phyloP scores from a whole-genome alignment of 2,329 filamentous ascomycete genomes.

The Verticillium longisporum region DNA sequence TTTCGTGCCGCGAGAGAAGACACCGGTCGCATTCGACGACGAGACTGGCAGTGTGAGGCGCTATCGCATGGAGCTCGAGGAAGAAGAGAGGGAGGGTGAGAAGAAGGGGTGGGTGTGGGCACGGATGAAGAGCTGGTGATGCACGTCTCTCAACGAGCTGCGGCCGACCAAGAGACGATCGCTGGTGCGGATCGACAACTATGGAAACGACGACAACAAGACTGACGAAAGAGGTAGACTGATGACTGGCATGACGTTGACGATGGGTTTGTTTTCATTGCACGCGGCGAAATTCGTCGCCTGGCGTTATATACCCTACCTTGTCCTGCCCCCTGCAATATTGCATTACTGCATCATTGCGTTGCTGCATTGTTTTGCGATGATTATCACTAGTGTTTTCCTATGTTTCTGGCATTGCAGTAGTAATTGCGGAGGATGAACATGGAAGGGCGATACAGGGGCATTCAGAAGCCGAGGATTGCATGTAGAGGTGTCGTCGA shows the following conservation, averaged over 20 bases:
- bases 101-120: neutral
- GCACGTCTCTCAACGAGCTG: neutral
- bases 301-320: slow-evolving; percentile 3
- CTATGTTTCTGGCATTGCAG: neutral
- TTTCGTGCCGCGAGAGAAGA: slow-evolving; percentile 43
- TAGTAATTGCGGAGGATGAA: neutral
- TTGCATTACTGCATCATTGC: neutral
- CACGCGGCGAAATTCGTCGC: neutral
- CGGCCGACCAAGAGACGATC: too few species aligned
- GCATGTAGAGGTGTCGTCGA: too few species aligned
- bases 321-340: too few species aligned
- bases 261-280: neutral
- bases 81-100: neutral
- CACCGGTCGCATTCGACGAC: slow-evolving; percentile 51
- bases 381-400: neutral
- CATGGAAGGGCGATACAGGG: too few species aligned
- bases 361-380: neutral
- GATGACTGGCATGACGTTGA: neutral
- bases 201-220: neutral
- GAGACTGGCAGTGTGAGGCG: slow-evolving; percentile 57
- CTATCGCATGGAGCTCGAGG: slow-evolving; percentile 49
- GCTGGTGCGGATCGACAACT: too few species aligned
- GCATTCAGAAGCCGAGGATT: too few species aligned
- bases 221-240: neutral
- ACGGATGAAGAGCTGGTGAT: slow-evolving; percentile 1